phyloP scores from a whole-genome alignment of 176 grass and related monocot species.

The Carex scoparia region DNA sequence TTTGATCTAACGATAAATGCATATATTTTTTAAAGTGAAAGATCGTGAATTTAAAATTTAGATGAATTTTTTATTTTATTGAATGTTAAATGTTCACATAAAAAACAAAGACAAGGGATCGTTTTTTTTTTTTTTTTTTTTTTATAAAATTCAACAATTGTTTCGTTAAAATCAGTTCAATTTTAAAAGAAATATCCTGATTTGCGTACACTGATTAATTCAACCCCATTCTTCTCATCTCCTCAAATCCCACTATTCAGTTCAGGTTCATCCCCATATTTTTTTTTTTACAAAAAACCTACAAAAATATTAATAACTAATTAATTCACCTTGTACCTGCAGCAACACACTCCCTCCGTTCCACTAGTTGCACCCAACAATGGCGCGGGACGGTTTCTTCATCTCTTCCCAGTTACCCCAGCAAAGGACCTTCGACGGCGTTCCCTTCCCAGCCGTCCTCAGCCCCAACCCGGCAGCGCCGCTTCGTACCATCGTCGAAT shows the following conservation, averaged over 20 bases:
- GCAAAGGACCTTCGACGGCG: conserved; percentile 55
- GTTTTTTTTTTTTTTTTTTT: too few relatives aligned
- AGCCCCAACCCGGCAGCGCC: conserved; percentile 4
- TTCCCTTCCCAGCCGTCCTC: conserved; percentile 68
- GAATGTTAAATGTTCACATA: too few relatives aligned
- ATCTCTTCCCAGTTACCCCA: conserved; percentile 39
- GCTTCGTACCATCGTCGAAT: conserved; percentile 10
- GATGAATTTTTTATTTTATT: too few relatives aligned
- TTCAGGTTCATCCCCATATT: neutral
- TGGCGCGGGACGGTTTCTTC: conserved; percentile 27
- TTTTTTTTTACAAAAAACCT: neutral
- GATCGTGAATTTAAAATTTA: too few relatives aligned
- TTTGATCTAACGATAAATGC: too few relatives aligned
- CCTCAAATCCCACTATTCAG: neutral
- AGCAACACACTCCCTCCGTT: neutral
- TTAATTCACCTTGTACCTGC: neutral
- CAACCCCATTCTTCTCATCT: too few relatives aligned
- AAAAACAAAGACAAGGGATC: too few relatives aligned
- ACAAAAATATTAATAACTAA: neutral
- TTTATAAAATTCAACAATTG: too few relatives aligned
- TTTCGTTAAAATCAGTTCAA: too few relatives aligned
- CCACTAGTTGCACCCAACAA: neutral
- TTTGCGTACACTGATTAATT: too few relatives aligned
- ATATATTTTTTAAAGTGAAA: too few relatives aligned
- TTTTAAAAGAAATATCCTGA: too few relatives aligned